These are phyloP conservation scores for Stenogyne calaminthoides DNA, from an alignment of 305 asterid genomes.

Conservation along the genomic window DNA sequence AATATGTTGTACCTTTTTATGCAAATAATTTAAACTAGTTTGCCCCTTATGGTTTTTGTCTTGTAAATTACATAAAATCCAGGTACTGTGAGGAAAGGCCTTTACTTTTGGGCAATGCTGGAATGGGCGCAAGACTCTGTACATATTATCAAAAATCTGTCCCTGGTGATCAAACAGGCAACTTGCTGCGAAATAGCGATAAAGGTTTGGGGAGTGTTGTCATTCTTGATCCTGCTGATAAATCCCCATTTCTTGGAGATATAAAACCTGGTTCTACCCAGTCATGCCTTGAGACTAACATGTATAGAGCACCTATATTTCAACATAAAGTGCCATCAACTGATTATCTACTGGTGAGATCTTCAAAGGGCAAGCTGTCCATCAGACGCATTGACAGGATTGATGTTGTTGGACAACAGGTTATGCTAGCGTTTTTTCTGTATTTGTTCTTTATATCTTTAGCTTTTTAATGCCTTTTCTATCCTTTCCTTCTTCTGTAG, in stretches of 20 bases:
- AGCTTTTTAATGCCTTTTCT: slow-evolving; percentile 14
- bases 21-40: slow-evolving; percentile 11
- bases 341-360: slow-evolving; percentile 94
- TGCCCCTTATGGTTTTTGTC: slow-evolving; percentile 28
- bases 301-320: slow-evolving; percentile 96
- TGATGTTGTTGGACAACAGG: slow-evolving; percentile 99
- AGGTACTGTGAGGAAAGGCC: slow-evolving; percentile 99
- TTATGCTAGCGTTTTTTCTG: slow-evolving; percentile 34
- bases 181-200: slow-evolving; percentile 68
- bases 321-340: slow-evolving; percentile 88
- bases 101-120: slow-evolving; percentile 92
- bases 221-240: slow-evolving; percentile 92
- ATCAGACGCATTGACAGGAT: slow-evolving; percentile 97
- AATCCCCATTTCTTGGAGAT: slow-evolving; percentile 99
- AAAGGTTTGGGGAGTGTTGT: slow-evolving; percentile 83
- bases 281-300: slow-evolving; percentile 93
- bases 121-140: slow-evolving; percentile 98
- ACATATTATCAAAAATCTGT: slow-evolving; percentile 90
- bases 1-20: not conserved
- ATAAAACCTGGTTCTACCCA: slow-evolving; percentile 90
- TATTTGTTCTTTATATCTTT: not conserved
- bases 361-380: slow-evolving; percentile 98
- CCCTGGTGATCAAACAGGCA: slow-evolving; percentile 78
- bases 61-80: slow-evolving; percentile 28
- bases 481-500: not conserved